These are phyloP conservation scores for Mesembryanthemum crystallinum DNA, from an alignment of 148 eudicot genomes.

Conservation along the genomic window DNA sequence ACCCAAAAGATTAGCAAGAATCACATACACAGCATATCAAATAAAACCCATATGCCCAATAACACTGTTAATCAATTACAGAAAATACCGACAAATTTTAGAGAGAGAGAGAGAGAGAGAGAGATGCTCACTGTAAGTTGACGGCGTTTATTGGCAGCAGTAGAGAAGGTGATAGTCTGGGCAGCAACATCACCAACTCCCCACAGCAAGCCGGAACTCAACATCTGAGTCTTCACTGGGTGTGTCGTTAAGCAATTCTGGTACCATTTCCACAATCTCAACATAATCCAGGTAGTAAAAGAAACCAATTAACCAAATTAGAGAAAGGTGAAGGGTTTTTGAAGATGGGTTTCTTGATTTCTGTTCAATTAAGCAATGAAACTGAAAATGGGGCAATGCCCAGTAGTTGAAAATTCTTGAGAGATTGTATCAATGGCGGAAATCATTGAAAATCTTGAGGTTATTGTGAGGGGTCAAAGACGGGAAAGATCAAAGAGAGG, in stretches of 20 bases:
- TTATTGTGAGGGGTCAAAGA: too few relatives aligned
- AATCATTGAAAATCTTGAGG: too few relatives aligned
- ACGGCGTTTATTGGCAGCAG: slow-evolving; percentile 32
- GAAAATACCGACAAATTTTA: slow-evolving; percentile 1
- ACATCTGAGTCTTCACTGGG: slow-evolving; percentile 89
- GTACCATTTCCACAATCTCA: slow-evolving; percentile 88
- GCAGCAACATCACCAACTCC: slow-evolving; percentile 88
- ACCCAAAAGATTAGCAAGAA: background rate
- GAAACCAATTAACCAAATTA: background rate
- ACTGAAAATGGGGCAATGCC: background rate
- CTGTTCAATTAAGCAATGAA: background rate
- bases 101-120: background rate
- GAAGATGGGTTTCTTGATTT: slow-evolving; percentile 8
- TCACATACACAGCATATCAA: background rate
- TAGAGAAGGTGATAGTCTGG: slow-evolving; percentile 64
- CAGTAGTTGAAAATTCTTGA: background rate
- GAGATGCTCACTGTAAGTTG: slow-evolving; percentile 24
- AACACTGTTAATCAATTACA: background rate
- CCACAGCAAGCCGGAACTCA: slow-evolving; percentile 91
- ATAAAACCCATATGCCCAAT: background rate
- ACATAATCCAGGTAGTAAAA: slow-evolving; percentile 31
- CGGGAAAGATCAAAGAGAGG: too few relatives aligned
- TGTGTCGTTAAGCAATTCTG: slow-evolving; percentile 76
- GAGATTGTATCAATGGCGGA: too few relatives aligned
- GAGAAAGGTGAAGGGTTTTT: background rate